Base-by-base conservation (phyloP, 2,329 filamentous ascomycete genomes). In the Truncatella angustata region DNA sequence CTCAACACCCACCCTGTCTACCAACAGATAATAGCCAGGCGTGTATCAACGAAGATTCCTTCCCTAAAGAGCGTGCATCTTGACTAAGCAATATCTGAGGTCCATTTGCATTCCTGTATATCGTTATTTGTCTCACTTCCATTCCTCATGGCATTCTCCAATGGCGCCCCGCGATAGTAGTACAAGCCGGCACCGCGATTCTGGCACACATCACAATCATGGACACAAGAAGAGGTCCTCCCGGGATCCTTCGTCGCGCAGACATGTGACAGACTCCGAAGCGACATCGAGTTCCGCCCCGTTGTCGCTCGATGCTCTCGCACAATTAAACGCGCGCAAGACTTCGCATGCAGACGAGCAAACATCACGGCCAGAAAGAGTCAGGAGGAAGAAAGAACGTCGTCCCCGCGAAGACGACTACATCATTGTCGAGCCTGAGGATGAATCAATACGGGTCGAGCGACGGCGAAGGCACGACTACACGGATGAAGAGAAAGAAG, bases 261-360 rank as follows among this genome's bases (percentile, higher is more conserved):
- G 68, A n/a, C 60, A 67, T 3, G 61, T 57, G 3, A 64, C 71
- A 2, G 63, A 61, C 5, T 63, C 68, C 0, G 71, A 73, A 21
- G 70, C 69, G 4, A 66, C 60, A 21, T 59, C 62, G 4, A 24
- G 53, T 24, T 18, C 30, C 14, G 30, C n/a, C 5, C 66, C 62
- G 4, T 64, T 79, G 23, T 79, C 76, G 4, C 65, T 71, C 3
- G 80, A 83, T 59, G 84, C 86, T 4, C 69, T 92, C 45, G 85
- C 85, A 11, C 82, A 84, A 62, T 69, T 92, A 43, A 80, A 90
- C 60, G 76, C 81, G 46, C 71, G 81, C 50, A 86, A 89, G 67
- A 63, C 66, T 21, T 66, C 67, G 18, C 75, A 78, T 6, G 18
- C 56, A n/a, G 46, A 50, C 28, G 51, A 55, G 37, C 61, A 63